Conservation (phyloP, 441 rosid species). For the Melastoma candidum region DNA sequence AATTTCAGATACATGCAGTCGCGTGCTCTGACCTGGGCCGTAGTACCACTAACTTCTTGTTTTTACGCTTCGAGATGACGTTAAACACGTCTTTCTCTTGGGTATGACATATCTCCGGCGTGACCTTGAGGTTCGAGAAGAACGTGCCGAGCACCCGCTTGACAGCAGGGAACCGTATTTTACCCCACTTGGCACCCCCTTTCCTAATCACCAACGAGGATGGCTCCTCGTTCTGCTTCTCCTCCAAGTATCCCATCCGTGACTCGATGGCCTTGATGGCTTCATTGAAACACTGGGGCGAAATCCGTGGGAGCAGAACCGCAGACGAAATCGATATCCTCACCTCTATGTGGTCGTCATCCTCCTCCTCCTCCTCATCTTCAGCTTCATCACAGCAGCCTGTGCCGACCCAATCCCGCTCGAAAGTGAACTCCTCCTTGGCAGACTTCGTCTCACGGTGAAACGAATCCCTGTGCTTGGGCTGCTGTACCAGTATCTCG, state of each 20-base stretch:
- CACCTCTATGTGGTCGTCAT: slow-evolving; percentile 3
- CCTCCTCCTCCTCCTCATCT: not conserved
- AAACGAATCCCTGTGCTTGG: not conserved
- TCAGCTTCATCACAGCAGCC: not conserved
- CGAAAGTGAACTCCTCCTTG: too few relatives aligned
- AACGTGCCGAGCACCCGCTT: not conserved
- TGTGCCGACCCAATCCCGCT: too few relatives aligned
- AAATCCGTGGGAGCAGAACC: not conserved
- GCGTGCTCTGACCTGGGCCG: not conserved
- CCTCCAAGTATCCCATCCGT: not conserved
- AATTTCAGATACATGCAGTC: too few relatives aligned
- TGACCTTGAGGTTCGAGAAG: slow-evolving; percentile 2
- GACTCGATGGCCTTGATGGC: not conserved
- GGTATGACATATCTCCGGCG: not conserved
- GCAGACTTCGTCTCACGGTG: too few relatives aligned
- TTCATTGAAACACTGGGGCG: not conserved
- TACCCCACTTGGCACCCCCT: not conserved
- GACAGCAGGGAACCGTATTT: not conserved
- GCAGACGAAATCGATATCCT: slow-evolving; percentile 5
- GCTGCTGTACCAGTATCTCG: slow-evolving; percentile 10
- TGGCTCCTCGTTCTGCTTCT: not conserved
- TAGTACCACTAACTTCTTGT: not conserved
- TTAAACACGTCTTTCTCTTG: not conserved
- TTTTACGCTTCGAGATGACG: not conserved
- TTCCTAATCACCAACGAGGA: not conserved